Conservation (phyloP, 371 early-diverging fungal species). For the Apophysomyces sp. region DNA sequence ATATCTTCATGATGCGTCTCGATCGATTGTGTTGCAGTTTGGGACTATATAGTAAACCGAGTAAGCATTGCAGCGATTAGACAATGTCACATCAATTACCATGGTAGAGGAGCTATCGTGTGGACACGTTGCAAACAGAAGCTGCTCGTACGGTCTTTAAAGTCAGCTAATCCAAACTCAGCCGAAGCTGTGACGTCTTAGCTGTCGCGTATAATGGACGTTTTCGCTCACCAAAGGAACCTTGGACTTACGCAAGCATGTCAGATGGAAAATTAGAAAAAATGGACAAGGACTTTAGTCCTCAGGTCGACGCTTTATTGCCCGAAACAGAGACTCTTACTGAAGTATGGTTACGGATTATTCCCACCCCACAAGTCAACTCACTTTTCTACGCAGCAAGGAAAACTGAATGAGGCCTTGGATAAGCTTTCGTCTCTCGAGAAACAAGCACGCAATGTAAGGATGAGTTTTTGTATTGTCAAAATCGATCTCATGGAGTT, state of each 20-base stretch:
- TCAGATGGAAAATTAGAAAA: constrained; percentile 73
- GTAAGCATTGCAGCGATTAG: background rate
- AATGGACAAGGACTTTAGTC: constrained; percentile 92
- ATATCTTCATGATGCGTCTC: constrained; percentile 94
- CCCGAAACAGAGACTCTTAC: constrained; percentile 78
- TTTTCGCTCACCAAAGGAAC: too few species aligned
- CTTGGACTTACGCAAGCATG: constrained; percentile 17
- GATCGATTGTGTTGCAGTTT: constrained; percentile 57
- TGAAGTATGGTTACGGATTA: constrained; percentile 43
- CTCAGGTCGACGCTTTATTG: constrained; percentile 73
- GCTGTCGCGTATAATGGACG: too few species aligned
- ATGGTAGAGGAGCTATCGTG: background rate
- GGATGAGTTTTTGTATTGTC: too few species aligned
- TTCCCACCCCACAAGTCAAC: background rate
- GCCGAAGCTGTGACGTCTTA: too few species aligned
- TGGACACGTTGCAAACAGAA: too few species aligned
- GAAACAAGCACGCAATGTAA: constrained; percentile 89
- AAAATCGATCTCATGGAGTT: too few species aligned
- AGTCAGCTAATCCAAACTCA: too few species aligned
- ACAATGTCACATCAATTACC: background rate
- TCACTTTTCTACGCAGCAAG: constrained; percentile 45
- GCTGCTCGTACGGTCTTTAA: too few species aligned
- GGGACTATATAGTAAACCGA: constrained; percentile 6
- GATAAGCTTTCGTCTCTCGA: constrained; percentile 78
- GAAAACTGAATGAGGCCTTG: constrained; percentile 78